These are phyloP conservation scores for Pleurotus pulmonarius DNA, from an alignment of 768 basidiomycete species.

Conservation along the genomic window DNA sequence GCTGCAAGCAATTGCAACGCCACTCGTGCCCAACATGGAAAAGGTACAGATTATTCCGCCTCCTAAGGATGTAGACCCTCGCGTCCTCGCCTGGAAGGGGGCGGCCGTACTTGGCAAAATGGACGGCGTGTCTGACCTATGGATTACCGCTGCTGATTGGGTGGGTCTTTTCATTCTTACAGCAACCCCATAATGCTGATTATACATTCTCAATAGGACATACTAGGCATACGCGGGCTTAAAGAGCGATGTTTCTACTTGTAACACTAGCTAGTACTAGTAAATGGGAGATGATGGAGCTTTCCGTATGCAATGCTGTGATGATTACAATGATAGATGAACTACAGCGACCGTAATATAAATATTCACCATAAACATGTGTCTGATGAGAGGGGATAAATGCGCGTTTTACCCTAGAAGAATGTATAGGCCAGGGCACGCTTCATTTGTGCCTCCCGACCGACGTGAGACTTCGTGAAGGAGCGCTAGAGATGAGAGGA, in stretches of 20 bases:
- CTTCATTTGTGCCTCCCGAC: neutral
- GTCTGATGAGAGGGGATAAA: neutral
- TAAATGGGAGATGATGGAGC: constrained; percentile 6
- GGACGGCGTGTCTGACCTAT: constrained; percentile 86
- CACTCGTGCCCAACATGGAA: constrained; percentile 79
- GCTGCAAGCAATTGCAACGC: constrained; percentile 80
- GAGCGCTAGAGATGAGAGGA: neutral
- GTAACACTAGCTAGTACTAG: constrained; percentile 22
- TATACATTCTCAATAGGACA: constrained; percentile 42
- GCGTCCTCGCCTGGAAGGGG: constrained; percentile 92
- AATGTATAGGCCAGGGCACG: neutral
- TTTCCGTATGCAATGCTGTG: neutral
- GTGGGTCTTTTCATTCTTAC: constrained; percentile 35
- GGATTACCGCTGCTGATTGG: constrained; percentile 88
- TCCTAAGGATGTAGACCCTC: constrained; percentile 89
- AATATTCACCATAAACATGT: constrained; percentile 4
- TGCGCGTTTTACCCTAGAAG: constrained; percentile 1
- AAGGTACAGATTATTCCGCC: constrained; percentile 92
- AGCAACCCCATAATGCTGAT: constrained; percentile 6
- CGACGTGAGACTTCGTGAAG: neutral
- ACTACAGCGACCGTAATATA: neutral
- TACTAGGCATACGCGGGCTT: constrained; percentile 75
- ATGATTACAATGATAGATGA: neutral
- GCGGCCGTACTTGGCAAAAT: constrained; percentile 88
- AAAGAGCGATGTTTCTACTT: constrained; percentile 83